Evolutionary conservation across 2,329 filamentous ascomycete genomes (phyloP).

Genomic region (Fusarium dimerum): DNA sequence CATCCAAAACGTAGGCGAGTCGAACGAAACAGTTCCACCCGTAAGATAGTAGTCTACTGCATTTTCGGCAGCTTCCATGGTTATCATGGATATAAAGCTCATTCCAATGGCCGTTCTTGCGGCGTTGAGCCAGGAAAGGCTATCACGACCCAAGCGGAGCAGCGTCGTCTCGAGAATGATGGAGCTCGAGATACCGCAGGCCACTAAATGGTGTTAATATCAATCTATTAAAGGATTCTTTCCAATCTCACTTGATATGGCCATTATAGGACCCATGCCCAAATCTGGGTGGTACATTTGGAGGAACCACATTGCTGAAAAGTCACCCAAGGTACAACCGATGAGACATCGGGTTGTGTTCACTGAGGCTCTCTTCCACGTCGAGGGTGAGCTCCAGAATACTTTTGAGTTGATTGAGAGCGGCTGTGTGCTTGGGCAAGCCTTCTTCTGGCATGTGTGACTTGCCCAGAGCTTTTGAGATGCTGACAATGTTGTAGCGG

Average conservation of each 20-base stretch:
- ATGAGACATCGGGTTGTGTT: conserved; percentile 58
- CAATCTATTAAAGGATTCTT: too few relatives aligned
- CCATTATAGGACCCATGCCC: conserved; percentile 52
- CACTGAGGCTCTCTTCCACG: conserved; percentile 52
- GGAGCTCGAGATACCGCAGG: conserved; percentile 51
- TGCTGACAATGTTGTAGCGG: neutral
- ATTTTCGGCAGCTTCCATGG: conserved; percentile 59
- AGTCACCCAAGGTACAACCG: conserved; percentile 58
- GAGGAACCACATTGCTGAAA: conserved; percentile 56
- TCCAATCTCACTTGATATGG: conserved; percentile 45
- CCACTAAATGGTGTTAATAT: conserved; percentile 40
- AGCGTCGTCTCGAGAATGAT: conserved; percentile 54
- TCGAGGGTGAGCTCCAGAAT: conserved; percentile 36
- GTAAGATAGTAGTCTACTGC: conserved; percentile 57
- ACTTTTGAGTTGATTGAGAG: neutral
- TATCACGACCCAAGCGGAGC: conserved; percentile 49
- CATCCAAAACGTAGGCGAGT: conserved; percentile 51
- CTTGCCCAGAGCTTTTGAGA: conserved; percentile 10
- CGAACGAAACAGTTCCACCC: conserved; percentile 48
- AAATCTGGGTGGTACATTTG: conserved; percentile 49
- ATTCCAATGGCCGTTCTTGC: conserved; percentile 56
- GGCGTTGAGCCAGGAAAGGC: conserved; percentile 47
- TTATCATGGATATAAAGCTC: conserved; percentile 60
- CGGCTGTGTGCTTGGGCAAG: neutral
- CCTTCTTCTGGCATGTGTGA: conserved; percentile 9